phyloP scores from a whole-genome alignment of 2,329 filamentous ascomycete genomes.

The Aureobasidium pullulans region DNA sequence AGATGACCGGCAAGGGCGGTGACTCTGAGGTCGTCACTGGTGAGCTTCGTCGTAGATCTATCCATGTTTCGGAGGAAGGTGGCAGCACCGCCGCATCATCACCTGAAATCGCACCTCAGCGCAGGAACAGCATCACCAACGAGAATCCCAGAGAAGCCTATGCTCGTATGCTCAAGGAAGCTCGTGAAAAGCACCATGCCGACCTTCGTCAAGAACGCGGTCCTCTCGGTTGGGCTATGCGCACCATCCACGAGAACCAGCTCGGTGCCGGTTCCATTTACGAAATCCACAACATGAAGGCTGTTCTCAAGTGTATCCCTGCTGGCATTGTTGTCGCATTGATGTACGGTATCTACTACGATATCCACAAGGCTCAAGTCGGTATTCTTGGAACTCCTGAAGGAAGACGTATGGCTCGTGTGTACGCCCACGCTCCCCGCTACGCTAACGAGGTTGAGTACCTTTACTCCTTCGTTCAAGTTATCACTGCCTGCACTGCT shows the following conservation, averaged over 20 bases:
- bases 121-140: not conserved
- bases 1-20: not conserved
- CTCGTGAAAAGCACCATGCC: constrained; percentile 51
- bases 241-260: constrained; percentile 64
- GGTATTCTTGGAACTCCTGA: constrained; percentile 67
- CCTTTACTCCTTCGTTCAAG: constrained; percentile 48
- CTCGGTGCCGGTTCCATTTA: constrained; percentile 67
- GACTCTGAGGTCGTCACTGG: not conserved
- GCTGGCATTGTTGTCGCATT: constrained; percentile 55
- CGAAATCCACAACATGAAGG: constrained; percentile 63
- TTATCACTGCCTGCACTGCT: constrained; percentile 55
- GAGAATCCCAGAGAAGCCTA: not conserved
- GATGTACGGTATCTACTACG: constrained; percentile 73
- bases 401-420: constrained; percentile 58
- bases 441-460: constrained; percentile 58
- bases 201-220: constrained; percentile 46
- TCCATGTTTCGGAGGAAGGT: not conserved
- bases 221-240: constrained; percentile 78
- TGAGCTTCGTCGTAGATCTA: constrained; percentile 3
- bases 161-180: not conserved
- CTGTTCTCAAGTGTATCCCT: constrained; percentile 57
- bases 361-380: constrained; percentile 69
- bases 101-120: not conserved
- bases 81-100: not conserved
- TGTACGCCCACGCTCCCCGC: constrained; percentile 50